Conservation (phyloP, 2,329 filamentous ascomycete species). For the Botryotinia globosa region DNA sequence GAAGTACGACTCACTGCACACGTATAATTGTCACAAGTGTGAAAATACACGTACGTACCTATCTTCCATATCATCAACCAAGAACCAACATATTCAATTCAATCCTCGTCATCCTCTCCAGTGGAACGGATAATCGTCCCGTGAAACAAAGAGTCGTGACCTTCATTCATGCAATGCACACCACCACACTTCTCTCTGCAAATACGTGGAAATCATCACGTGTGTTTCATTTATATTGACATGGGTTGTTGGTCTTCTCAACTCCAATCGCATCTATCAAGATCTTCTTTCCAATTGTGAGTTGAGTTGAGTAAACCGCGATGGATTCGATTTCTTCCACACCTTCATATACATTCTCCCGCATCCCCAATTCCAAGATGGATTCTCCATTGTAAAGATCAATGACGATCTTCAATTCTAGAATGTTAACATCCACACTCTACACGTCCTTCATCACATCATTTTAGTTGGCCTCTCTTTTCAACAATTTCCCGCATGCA, state of each 20-base stretch:
- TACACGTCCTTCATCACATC: not conserved
- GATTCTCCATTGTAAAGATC: not conserved
- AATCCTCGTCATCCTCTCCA: not conserved
- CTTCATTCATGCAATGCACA: not conserved
- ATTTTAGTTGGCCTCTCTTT: too few relatives aligned
- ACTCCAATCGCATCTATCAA: not conserved
- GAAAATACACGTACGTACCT: not conserved
- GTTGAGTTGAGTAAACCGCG: too few relatives aligned
- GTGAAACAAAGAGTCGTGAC: slow-evolving; percentile 2
- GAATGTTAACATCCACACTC: not conserved
- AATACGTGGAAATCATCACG: not conserved
- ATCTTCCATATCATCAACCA: not conserved
- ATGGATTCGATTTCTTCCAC: not conserved
- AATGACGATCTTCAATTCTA: not conserved
- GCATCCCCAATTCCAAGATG: not conserved
- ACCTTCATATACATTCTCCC: not conserved
- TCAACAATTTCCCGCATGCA: not conserved
- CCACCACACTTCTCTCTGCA: not conserved
- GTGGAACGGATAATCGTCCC: not conserved
- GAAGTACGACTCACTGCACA: not conserved
- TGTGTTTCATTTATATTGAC: slow-evolving; percentile 3
- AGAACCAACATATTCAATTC: too few relatives aligned
- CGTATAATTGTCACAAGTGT: slow-evolving; percentile 5
- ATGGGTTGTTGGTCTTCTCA: too few relatives aligned
- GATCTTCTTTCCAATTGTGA: not conserved